Evolutionary conservation across 371 early-diverging fungal genomes (phyloP).

Genomic region (Choanephora cucurbitarum): DNA sequence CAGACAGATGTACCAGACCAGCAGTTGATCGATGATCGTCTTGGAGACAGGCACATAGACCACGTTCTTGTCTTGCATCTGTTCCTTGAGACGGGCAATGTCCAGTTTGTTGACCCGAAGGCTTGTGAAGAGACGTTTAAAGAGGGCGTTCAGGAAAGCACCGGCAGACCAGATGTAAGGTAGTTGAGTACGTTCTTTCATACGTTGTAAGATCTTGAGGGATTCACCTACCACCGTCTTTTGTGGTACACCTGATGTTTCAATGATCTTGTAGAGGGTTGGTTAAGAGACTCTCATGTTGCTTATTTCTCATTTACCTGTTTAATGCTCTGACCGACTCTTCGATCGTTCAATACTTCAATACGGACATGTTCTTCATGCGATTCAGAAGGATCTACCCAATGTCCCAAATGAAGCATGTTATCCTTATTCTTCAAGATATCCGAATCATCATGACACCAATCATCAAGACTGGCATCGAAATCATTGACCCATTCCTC

Average conservation of each 20-base stretch:
- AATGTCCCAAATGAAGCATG: constrained; percentile 39
- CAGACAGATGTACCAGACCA: constrained; percentile 53
- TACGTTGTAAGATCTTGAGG: constrained; percentile 42
- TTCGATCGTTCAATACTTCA: constrained; percentile 45
- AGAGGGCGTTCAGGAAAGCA: constrained; percentile 40
- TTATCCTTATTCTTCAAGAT: constrained; percentile 36
- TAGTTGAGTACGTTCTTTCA: constrained; percentile 51
- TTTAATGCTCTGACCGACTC: constrained; percentile 42
- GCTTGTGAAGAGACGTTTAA: constrained; percentile 43
- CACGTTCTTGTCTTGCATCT: constrained; percentile 44
- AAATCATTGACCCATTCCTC: constrained; percentile 56
- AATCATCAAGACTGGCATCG: constrained; percentile 55
- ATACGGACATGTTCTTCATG: constrained; percentile 48
- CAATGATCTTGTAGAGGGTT: constrained; percentile 34
- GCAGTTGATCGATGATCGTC: constrained; percentile 44
- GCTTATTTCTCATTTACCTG: constrained; percentile 30
- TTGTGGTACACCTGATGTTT: constrained; percentile 51
- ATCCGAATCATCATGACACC: constrained; percentile 55
- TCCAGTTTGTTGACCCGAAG: constrained; percentile 35
- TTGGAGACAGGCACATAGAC: constrained; percentile 55
- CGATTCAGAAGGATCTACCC: constrained; percentile 37
- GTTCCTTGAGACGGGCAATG: constrained; percentile 32
- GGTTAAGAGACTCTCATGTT: background rate
- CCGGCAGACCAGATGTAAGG: constrained; percentile 57
- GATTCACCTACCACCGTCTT: constrained; percentile 52